Base-by-base conservation (phyloP, 1,284 basidiomycete species). In the Boletus semigastroideus region DNA sequence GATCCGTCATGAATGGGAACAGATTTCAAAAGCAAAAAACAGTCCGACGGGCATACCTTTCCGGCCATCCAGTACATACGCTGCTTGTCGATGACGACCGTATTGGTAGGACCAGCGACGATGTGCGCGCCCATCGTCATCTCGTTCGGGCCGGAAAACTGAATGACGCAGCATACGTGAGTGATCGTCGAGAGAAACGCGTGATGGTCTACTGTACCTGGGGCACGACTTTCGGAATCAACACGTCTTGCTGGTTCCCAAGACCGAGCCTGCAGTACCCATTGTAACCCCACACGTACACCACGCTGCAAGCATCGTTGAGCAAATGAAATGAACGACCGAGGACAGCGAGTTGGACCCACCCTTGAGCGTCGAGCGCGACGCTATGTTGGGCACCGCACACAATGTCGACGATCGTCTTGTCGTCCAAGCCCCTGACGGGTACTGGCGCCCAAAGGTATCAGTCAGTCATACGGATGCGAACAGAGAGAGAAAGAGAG, bases 261-360 rank as follows among this genome's bases (percentile, higher is more conserved):
- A 92, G 75, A 41, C 90, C 87, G 47, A 92, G 78, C 49, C 91
- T 81, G 65, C 87, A 87, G 69, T 93, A 87, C 22, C 89, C 86
- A 59, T 88, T 87, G 68, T 87, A 90, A 4, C 91, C 91, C 92
- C 92, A 96, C 10, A 90, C 88, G 60, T 90, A 93, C 10, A 94
- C 87, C 51, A 83, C 63, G 3, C 87, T 68, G 47, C 16, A 33
- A 46, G 38, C 9, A 30, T 7, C 5, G 25, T 25, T 25, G 25
- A 25, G 5, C 25, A 25, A 25, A 25, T 7, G 25, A 25, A 25
- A 25, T 7, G 25, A 25, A 7, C 25, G 25, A 25, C 25, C 25
- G 25, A 25, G 1, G 25, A 25, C 25, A 6, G 5, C 3, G 3
- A 22, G 22, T 22, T 22, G 22, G 22, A 25, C 25, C 5, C 25